Evolutionary conservation across 495 filamentous ascomycete species (phyloP).

Genomic region (Talaromyces borbonicus): DNA sequence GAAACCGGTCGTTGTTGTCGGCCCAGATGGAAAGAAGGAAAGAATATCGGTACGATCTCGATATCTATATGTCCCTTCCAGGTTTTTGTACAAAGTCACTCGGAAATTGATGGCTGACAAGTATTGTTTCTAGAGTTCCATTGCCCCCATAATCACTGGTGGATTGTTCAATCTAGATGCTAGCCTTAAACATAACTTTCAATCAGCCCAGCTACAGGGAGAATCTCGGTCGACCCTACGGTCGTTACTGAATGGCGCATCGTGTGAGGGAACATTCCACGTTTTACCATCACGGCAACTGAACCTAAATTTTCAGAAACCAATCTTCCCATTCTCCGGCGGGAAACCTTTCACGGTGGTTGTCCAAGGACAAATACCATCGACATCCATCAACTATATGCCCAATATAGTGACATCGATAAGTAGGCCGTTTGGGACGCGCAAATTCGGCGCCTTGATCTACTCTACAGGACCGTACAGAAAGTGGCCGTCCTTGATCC

Average conservation of each 20-base stretch:
- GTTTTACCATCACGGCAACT: constrained; percentile 24
- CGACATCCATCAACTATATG: constrained; percentile 16
- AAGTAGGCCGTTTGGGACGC: background rate
- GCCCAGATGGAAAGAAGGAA: constrained; percentile 20
- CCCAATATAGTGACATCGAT: constrained; percentile 11
- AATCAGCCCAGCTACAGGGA: constrained; percentile 12
- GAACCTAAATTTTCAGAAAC: constrained; percentile 19
- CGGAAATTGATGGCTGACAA: too few species aligned
- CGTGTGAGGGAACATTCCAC: constrained; percentile 14
- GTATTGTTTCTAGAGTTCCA: constrained; percentile 17
- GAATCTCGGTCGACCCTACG: background rate
- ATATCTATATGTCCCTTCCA: background rate
- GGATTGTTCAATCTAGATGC: constrained; percentile 25
- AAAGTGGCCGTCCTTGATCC: constrained; percentile 21
- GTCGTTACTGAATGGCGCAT: constrained; percentile 23
- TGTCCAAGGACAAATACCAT: constrained; percentile 18
- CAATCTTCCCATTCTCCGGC: constrained; percentile 21
- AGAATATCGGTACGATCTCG: constrained; percentile 18
- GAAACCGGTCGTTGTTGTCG: constrained; percentile 14
- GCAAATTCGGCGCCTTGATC: background rate
- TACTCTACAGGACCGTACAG: background rate
- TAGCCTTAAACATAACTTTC: constrained; percentile 19
- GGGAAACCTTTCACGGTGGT: constrained; percentile 27
- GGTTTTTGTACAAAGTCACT: background rate
- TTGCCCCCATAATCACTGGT: constrained; percentile 20